Conservation (phyloP, 768 basidiomycete species). For the Asterophora lycoperdoides region DNA sequence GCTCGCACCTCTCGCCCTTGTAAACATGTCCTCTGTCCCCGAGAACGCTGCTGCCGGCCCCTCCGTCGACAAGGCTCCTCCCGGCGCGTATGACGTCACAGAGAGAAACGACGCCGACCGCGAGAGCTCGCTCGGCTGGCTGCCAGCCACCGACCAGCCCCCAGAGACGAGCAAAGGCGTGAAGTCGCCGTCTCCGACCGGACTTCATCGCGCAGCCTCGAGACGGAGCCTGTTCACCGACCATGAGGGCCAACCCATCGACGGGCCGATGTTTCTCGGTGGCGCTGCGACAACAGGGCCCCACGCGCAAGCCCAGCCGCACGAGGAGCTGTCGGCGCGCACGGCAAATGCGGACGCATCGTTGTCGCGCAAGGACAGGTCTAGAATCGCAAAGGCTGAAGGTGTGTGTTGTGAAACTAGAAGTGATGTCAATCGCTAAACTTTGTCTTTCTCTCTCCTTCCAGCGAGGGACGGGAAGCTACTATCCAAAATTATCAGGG, state of each 20-base stretch:
- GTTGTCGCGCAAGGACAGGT: slow-evolving; percentile 47
- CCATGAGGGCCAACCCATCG: slow-evolving; percentile 28
- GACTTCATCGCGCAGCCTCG: slow-evolving; percentile 14
- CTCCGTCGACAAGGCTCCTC: background rate
- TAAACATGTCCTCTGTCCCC: background rate
- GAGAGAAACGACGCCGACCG: background rate
- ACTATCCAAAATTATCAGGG: slow-evolving; percentile 65
- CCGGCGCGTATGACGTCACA: background rate
- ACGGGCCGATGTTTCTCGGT: slow-evolving; percentile 43
- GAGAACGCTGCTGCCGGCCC: background rate
- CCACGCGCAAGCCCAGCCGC: slow-evolving; percentile 35
- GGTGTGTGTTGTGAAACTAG: slow-evolving; percentile 27
- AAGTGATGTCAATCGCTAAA: slow-evolving; percentile 16
- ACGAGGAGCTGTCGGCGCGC: slow-evolving; percentile 37
- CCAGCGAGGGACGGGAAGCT: slow-evolving; percentile 56
- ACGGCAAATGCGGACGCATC: slow-evolving; percentile 43
- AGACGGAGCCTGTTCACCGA: slow-evolving; percentile 32
- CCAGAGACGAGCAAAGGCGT: background rate
- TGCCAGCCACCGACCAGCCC: slow-evolving; percentile 18
- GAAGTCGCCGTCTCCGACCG: background rate
- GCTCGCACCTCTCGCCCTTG: slow-evolving; percentile 14
- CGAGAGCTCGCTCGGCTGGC: slow-evolving; percentile 14
- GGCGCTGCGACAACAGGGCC: slow-evolving; percentile 55
- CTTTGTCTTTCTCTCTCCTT: background rate
- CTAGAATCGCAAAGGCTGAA: slow-evolving; percentile 48